Evolutionary conservation across 2,329 filamentous ascomycete species (phyloP).

Genomic region (Pseudocercospora macadamiae): DNA sequence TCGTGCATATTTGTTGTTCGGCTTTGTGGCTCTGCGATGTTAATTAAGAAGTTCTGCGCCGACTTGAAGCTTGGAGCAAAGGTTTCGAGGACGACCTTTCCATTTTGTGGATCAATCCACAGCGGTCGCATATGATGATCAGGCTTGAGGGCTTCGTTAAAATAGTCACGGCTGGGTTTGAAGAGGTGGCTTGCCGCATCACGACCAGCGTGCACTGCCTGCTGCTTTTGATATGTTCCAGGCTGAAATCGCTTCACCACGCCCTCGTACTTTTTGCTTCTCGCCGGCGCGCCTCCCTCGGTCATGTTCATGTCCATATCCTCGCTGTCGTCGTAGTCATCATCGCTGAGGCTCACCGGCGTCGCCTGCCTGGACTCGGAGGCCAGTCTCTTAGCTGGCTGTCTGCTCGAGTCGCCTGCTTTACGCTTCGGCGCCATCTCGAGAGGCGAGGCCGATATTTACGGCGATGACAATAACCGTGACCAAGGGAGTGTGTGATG

Average conservation of each 20-base stretch:
- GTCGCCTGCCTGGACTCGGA: slow-evolving; percentile 42
- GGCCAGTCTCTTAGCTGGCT: slow-evolving; percentile 42
- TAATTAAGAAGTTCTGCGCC: slow-evolving; percentile 92
- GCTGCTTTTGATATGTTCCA: slow-evolving; percentile 52
- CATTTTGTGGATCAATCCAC: slow-evolving; percentile 88
- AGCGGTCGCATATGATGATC: slow-evolving; percentile 89
- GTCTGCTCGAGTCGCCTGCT: slow-evolving; percentile 38
- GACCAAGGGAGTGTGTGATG: not conserved
- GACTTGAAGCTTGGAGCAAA: slow-evolving; percentile 86
- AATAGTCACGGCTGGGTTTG: slow-evolving; percentile 73
- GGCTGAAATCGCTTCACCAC: slow-evolving; percentile 59
- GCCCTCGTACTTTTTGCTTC: slow-evolving; percentile 43
- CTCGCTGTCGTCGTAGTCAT: slow-evolving; percentile 57
- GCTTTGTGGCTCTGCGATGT: slow-evolving; percentile 90
- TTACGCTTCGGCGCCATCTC: slow-evolving; percentile 44
- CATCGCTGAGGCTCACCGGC: slow-evolving; percentile 56
- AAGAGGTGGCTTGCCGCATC: slow-evolving; percentile 61
- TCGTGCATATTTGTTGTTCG: slow-evolving; percentile 91
- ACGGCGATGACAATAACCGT: not conserved
- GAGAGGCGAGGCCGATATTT: not conserved
- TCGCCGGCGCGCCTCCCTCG: slow-evolving; percentile 4
- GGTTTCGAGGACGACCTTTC: slow-evolving; percentile 88
- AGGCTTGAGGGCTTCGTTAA: slow-evolving; percentile 77
- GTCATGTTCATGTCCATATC: slow-evolving; percentile 26
- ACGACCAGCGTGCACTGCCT: slow-evolving; percentile 33